phyloP scores from a whole-genome alignment of 2,329 filamentous ascomycete genomes.

The Pseudopithomyces chartarum region DNA sequence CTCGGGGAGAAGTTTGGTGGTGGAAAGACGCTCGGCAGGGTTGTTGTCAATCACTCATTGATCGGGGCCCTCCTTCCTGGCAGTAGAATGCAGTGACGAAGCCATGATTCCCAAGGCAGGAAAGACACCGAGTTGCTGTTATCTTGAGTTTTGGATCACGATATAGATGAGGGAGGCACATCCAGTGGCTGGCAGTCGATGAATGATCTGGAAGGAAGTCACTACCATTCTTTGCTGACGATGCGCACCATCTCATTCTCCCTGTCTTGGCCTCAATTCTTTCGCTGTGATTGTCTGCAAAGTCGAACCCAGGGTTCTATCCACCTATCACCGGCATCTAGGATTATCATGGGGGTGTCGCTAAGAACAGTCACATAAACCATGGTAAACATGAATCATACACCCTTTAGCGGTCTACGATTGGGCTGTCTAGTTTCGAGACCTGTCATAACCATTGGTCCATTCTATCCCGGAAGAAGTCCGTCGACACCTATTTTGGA shows the following conservation, averaged over 20 bases:
- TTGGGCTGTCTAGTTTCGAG: slow-evolving; percentile 18
- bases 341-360: slow-evolving; percentile 15
- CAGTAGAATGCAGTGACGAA: background rate
- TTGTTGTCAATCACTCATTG: background rate
- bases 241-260: slow-evolving; percentile 29
- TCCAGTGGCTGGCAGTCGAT: background rate
- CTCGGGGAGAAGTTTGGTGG: background rate
- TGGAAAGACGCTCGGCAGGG: background rate
- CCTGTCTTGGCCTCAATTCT: slow-evolving; percentile 15
- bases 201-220: too few species aligned
- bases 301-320: slow-evolving; percentile 21
- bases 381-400: slow-evolving; percentile 33
- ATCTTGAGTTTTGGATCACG: too few species aligned
- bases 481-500: slow-evolving; percentile 32
- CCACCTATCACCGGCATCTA: slow-evolving; percentile 18
- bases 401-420: slow-evolving; percentile 27
- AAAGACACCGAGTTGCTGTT: background rate
- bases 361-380: slow-evolving; percentile 23
- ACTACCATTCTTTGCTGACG: slow-evolving; percentile 34
- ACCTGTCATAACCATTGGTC: slow-evolving; percentile 23
- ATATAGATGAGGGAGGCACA: background rate
- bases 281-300: slow-evolving; percentile 18
- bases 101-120: background rate
- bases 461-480: slow-evolving; percentile 31
- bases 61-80: background rate